phyloP scores from a whole-genome alignment of 2,329 filamentous ascomycete species.

The Exophiala dermatitidis region DNA sequence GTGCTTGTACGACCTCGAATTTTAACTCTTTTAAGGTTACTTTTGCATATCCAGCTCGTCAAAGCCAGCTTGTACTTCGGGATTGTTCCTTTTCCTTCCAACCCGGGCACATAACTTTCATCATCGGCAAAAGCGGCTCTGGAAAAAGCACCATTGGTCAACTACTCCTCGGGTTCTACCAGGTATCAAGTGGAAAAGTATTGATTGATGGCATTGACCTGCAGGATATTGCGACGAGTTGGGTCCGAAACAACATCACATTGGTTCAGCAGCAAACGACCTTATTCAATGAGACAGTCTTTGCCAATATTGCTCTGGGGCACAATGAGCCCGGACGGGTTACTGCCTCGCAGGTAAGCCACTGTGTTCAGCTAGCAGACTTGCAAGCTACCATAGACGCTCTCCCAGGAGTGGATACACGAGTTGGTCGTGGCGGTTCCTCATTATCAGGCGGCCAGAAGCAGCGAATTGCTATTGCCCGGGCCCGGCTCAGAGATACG shows the following conservation, averaged over 20 bases:
- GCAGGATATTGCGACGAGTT: constrained; percentile 55
- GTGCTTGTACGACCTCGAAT: constrained; percentile 6
- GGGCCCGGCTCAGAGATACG: constrained; percentile 68
- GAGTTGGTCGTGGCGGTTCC: constrained; percentile 61
- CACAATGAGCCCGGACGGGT: constrained; percentile 45
- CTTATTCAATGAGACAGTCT: constrained; percentile 74
- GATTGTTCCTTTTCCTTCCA: constrained; percentile 62
- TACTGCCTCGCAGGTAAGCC: constrained; percentile 49
- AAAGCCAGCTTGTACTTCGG: constrained; percentile 52
- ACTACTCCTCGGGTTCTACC: constrained; percentile 71
- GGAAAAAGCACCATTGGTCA: constrained; percentile 86
- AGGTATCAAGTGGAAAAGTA: constrained; percentile 58
- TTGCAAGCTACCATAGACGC: constrained; percentile 60
- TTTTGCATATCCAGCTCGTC: constrained; percentile 73
- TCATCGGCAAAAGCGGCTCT: constrained; percentile 80
- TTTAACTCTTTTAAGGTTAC: constrained; percentile 51
- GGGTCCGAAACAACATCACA: constrained; percentile 71
- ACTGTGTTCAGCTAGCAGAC: constrained; percentile 59
- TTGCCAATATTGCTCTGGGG: constrained; percentile 71
- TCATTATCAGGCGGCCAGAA: constrained; percentile 76
- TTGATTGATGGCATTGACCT: constrained; percentile 60
- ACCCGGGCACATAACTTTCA: constrained; percentile 65
- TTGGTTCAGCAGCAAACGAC: constrained; percentile 75
- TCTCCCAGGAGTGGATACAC: constrained; percentile 66
- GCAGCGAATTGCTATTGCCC: constrained; percentile 72